These are phyloP conservation scores for Pythium volutum DNA, from an alignment of 352 stramenopile genomes.

Conservation along the genomic window DNA sequence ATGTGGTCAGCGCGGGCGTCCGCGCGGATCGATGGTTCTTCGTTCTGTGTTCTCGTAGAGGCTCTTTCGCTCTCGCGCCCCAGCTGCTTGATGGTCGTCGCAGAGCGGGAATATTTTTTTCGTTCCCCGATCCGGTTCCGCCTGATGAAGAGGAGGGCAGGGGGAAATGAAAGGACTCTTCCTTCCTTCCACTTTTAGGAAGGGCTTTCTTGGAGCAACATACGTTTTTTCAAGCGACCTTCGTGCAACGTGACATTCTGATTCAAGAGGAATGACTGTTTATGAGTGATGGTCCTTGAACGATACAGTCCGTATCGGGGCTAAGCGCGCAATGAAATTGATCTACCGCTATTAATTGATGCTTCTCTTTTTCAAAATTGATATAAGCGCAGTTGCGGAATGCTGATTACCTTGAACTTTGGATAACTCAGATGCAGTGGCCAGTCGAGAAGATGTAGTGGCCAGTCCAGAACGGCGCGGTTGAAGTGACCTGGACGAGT, in stretches of 20 bases:
- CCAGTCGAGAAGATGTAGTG: too few species aligned
- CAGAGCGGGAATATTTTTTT: background rate
- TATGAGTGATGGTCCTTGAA: background rate
- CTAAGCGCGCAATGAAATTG: too few species aligned
- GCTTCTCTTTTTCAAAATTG: too few species aligned
- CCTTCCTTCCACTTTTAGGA: slow-evolving; percentile 24
- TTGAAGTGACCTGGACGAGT: too few species aligned
- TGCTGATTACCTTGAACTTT: too few species aligned
- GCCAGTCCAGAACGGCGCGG: too few species aligned
- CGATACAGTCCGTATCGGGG: background rate
- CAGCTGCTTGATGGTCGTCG: slow-evolving; percentile 4
- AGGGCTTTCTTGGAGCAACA: slow-evolving; percentile 6
- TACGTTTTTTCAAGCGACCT: slow-evolving; percentile 7
- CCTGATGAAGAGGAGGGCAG: slow-evolving; percentile 6
- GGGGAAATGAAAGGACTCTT: slow-evolving; percentile 17
- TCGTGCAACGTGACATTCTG: slow-evolving; percentile 5
- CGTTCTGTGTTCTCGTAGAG: slow-evolving; percentile 11
- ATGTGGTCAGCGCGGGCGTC: background rate
- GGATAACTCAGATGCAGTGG: too few species aligned
- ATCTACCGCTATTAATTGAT: too few species aligned
- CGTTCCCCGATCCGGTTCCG: background rate
- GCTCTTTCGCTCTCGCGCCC: background rate
- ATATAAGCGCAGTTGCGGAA: too few species aligned
- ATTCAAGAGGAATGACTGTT: slow-evolving; percentile 8
- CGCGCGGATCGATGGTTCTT: background rate